A percentile compares a stretch with the other conserved stretches of the same genome.
These are phyloP conservation scores for Nigrospora oryzae DNA, from an alignment of 2,329 filamentous ascomycete genomes.

Conservation along the genomic window DNA sequence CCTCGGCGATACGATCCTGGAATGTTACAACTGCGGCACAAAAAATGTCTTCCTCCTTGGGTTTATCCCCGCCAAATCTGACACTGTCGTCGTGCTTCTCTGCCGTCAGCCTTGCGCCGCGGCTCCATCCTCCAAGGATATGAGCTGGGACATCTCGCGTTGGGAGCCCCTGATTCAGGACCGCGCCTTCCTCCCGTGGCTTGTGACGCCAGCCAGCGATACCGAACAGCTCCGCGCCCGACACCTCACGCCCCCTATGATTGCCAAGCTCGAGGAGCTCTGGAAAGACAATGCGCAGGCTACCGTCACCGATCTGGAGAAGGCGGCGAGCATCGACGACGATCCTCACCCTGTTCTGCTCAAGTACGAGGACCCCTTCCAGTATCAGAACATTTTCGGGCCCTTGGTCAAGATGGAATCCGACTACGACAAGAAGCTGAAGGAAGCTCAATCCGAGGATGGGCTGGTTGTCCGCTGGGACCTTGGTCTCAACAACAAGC, in stretches of 20 bases:
- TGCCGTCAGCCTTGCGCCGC: slow-evolving; percentile 95
- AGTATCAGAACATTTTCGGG: slow-evolving; percentile 98
- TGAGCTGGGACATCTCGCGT: slow-evolving; percentile 98
- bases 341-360: slow-evolving; percentile 88
- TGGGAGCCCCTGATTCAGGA: slow-evolving; percentile 98
- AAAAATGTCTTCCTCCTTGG: slow-evolving; percentile 97
- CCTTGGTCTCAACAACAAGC: slow-evolving; percentile 92
- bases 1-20: slow-evolving; percentile 89
- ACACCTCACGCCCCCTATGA: slow-evolving; percentile 88
- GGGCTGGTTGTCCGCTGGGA: slow-evolving; percentile 93
- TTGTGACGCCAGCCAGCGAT: slow-evolving; percentile 81
- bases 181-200: slow-evolving; percentile 88
- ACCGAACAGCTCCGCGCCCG: slow-evolving; percentile 92
- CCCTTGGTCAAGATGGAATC: slow-evolving; percentile 98
- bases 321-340: slow-evolving; percentile 84
- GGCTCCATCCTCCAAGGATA: slow-evolving; percentile 93
- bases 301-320: slow-evolving; percentile 86
- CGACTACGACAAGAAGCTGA: slow-evolving; percentile 97
- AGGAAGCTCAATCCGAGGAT: slow-evolving; percentile 96
- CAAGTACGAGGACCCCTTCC: slow-evolving; percentile 93
- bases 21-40: slow-evolving; percentile 99
- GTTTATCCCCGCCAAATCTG: slow-evolving; percentile 97
- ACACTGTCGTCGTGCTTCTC: slow-evolving; percentile 92
- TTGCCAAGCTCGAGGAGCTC: slow-evolving; percentile 92
- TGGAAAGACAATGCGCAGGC: slow-evolving; percentile 94